These are phyloP conservation scores for Fusarium newnesense DNA, from an alignment of 2,329 filamentous ascomycete genomes.

Conservation along the genomic window DNA sequence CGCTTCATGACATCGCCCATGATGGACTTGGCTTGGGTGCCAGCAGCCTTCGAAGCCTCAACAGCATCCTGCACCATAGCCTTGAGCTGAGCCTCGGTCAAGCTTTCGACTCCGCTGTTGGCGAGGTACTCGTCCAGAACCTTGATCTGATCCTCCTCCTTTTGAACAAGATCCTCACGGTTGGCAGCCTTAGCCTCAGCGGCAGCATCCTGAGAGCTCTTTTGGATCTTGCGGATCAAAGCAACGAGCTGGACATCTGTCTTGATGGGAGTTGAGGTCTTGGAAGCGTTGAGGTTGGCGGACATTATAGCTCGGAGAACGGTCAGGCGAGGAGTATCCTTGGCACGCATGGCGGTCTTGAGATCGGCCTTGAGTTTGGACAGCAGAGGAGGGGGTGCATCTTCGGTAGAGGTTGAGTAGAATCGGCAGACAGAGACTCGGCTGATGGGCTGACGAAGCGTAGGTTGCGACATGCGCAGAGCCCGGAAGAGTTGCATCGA, in stretches of 20 bases:
- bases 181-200: constrained; percentile 72
- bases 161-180: constrained; percentile 74
- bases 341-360: constrained; percentile 73
- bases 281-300: constrained; percentile 78
- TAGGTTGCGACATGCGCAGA: constrained; percentile 37
- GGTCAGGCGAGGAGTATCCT: constrained; percentile 71
- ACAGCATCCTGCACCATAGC: constrained; percentile 63
- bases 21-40: constrained; percentile 56
- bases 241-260: constrained; percentile 76
- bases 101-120: constrained; percentile 66
- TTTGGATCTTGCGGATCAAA: constrained; percentile 72
- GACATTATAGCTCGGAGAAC: constrained; percentile 76
- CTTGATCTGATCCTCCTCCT: constrained; percentile 73
- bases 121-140: constrained; percentile 74
- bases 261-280: constrained; percentile 74
- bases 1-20: constrained; percentile 73
- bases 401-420: constrained; percentile 50
- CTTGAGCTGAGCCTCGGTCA: constrained; percentile 69
- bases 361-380: constrained; percentile 68
- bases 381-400: constrained; percentile 58
- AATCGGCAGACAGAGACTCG: constrained; percentile 37
- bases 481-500: constrained; percentile 39
- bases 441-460: constrained; percentile 26
- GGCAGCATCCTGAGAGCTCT: constrained; percentile 66
- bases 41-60: constrained; percentile 60